Percentiles rank a stretch among this genome's conserved stretches.
Evolutionary conservation across 495 filamentous ascomycete species (phyloP).

Genomic region (Penicillium goetzii): DNA sequence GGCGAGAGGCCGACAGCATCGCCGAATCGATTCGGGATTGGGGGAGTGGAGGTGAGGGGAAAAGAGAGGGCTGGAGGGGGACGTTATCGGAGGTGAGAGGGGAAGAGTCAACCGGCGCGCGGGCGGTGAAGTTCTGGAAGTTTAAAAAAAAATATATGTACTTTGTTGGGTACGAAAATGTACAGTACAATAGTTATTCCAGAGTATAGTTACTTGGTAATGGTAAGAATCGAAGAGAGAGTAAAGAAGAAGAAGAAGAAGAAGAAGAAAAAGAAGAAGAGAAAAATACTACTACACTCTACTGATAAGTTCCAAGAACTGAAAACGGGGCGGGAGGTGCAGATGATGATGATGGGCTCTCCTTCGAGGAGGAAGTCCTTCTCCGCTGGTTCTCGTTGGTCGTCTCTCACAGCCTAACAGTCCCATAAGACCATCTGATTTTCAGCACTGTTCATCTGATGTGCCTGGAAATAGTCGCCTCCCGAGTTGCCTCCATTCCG

Average conservation of each 20-base stretch:
- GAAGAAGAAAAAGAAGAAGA: background rate
- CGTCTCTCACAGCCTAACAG: background rate
- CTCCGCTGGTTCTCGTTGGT: conserved; percentile 17
- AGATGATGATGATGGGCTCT: conserved; percentile 7
- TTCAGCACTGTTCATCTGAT: conserved; percentile 27
- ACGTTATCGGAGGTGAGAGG: conserved; percentile 10
- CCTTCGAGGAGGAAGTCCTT: background rate
- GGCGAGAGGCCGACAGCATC: conserved; percentile 34
- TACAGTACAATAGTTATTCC: background rate
- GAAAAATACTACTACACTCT: background rate
- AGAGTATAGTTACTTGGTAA: background rate
- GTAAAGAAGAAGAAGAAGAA: background rate
- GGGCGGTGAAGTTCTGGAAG: conserved; percentile 9
- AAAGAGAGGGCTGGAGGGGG: conserved; percentile 19
- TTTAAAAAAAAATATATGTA: background rate
- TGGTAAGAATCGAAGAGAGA: background rate
- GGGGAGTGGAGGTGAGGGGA: conserved; percentile 23
- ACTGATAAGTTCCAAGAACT: background rate
- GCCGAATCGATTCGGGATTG: conserved; percentile 19
- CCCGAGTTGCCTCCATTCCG: conserved; percentile 32
- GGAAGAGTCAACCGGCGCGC: conserved; percentile 1
- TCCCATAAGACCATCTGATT: conserved; percentile 11
- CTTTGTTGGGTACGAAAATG: background rate
- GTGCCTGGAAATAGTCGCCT: conserved; percentile 23
- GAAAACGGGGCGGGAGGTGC: conserved; percentile 4